Percentiles rank a stretch among this genome's conserved stretches.
Conservation (phyloP, 371 early-diverging fungal genomes). For the Haplosporangium sp. region DNA sequence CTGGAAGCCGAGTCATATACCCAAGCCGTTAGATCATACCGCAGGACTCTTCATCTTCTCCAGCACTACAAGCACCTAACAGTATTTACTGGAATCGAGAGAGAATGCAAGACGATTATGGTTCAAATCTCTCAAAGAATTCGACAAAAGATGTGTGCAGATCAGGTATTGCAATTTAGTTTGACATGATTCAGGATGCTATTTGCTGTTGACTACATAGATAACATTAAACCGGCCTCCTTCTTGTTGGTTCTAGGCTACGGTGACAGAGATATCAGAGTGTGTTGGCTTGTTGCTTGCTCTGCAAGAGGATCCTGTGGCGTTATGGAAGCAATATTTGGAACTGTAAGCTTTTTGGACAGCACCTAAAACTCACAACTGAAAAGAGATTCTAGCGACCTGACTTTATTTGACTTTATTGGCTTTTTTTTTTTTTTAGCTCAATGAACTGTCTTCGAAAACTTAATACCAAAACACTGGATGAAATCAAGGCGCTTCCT, state of each 20-base stretch:
- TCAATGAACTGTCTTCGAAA: slow-evolving; percentile 28
- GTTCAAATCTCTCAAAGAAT: slow-evolving; percentile 68
- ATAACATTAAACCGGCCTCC: neutral
- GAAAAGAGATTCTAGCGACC: neutral
- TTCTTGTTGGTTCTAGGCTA: slow-evolving; percentile 40
- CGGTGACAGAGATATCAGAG: slow-evolving; percentile 63
- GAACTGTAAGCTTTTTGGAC: slow-evolving; percentile 55
- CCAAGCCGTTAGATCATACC: slow-evolving; percentile 83
- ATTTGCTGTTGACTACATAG: no score
- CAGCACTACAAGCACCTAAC: slow-evolving; percentile 80
- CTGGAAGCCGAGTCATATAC: slow-evolving; percentile 69
- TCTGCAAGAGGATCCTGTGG: slow-evolving; percentile 63
- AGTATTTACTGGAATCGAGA: slow-evolving; percentile 80
- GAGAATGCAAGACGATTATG: slow-evolving; percentile 82
- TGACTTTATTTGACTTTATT: neutral
- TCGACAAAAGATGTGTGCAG: slow-evolving; percentile 61
- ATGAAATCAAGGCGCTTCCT: slow-evolving; percentile 41
- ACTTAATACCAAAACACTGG: slow-evolving; percentile 33
- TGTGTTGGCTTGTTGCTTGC: slow-evolving; percentile 69
- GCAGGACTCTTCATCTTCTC: slow-evolving; percentile 77
- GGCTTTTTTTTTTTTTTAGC: slow-evolving; percentile 1
- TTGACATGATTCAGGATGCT: neutral
- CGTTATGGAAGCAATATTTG: slow-evolving; percentile 63
- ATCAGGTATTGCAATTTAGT: slow-evolving; percentile 25
- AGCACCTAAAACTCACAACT: no score